Percentiles rank a stretch among this genome's conserved stretches.
These are phyloP conservation scores for Lipomyces lipofer DNA, from an alignment of 805 yeast species.

Conservation along the genomic window DNA sequence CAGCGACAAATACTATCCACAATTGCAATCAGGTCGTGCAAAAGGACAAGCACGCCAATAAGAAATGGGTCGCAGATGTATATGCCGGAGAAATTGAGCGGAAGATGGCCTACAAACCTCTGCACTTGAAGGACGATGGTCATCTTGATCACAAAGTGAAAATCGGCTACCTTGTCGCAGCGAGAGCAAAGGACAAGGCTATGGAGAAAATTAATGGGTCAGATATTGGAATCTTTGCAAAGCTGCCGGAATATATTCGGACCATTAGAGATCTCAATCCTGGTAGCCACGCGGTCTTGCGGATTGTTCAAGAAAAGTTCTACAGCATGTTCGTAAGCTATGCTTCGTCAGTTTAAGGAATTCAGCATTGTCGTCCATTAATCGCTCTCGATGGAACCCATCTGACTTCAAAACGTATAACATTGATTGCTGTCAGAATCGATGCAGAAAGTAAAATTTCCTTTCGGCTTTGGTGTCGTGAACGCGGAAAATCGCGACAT, in stretches of 20 bases:
- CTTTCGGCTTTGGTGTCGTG: too few species aligned
- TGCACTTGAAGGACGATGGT: not conserved
- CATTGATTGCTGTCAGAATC: too few species aligned
- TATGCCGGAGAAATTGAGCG: not conserved
- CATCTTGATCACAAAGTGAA: not conserved
- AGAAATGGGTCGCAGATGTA: not conserved
- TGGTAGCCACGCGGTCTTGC: conserved; percentile 1
- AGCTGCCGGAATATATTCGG: not conserved
- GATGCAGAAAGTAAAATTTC: too few species aligned
- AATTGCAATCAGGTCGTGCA: not conserved
- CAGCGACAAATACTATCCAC: not conserved
- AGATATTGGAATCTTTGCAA: not conserved
- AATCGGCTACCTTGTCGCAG: not conserved
- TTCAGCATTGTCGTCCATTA: not conserved
- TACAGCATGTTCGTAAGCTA: not conserved
- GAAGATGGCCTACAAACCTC: not conserved
- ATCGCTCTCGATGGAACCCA: not conserved
- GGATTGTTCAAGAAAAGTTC: not conserved
- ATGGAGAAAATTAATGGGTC: not conserved
- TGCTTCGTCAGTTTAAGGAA: not conserved
- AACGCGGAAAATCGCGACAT: too few species aligned
- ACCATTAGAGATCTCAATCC: not conserved
- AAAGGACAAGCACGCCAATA: not conserved
- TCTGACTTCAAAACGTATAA: not conserved
- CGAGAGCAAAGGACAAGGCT: not conserved